Evolutionary conservation across 257 asterid species (phyloP), one percentile per base, ranked within the genome.

Genomic region (Dorcoceras hygrometricum): DNA sequence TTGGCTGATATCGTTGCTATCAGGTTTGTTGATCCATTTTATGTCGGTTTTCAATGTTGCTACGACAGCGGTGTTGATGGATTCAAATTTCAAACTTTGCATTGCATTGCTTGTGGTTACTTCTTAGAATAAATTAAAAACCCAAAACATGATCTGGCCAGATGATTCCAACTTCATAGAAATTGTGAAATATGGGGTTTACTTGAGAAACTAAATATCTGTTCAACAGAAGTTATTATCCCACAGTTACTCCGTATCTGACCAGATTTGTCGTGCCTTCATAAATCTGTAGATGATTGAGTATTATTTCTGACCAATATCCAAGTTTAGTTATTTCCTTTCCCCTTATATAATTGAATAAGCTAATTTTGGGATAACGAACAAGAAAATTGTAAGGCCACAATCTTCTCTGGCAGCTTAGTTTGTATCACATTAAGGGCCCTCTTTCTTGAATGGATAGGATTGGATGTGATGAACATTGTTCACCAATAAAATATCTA

Each of bases 1-100:
- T 80, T 77, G 65, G 79, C 83, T 61, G 96, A 94, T 74, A 67
- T 84, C 56, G 69, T 68, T 31, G 82, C 95, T 62, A 87, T 94
- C 84, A 85, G 92, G 99, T 92, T 59, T 26, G 66, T 32, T 48
- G 55, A 57, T 27, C 12, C 20, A 3, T 9, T 69, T 56, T 62
- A 36, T n/a, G 62, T 43, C 57, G 62, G 67, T 68, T 34, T 43
- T 48, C 63, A 50, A 50, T 57, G 70, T 54, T 65, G 68, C 28
- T 70, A 36, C 63, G 23, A 23, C 28, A 23, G 23, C 4, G 29
- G 9, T 18, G 18, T 28, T 50, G 62, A 56, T 73, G 24, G 57
- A 60, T 59, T 55, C 56, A 24, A 27, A 12, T 39, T 39, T 39
- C 50, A 39, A 3, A 39, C 29, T 60, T 0, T 51, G 60, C 24